A percentile compares a stretch with the other conserved stretches of the same genome.
Conservation (phyloP, 179 eudicot species). For the Beta lomatogona region DNA sequence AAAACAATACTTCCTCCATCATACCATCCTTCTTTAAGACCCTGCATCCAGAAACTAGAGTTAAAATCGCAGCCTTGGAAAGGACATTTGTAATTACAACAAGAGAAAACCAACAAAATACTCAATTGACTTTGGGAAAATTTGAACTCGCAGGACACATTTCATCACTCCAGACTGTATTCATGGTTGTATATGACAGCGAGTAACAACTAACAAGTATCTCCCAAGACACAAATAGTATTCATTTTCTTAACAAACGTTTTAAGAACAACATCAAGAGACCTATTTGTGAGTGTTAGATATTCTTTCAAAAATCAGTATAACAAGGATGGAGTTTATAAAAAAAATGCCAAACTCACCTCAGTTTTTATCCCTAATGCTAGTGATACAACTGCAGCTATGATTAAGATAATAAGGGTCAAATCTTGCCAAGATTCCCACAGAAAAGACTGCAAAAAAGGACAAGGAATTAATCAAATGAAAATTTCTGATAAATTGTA, state of each 20-base stretch:
- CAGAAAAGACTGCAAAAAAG: conserved; percentile 61
- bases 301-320: neutral
- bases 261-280: neutral
- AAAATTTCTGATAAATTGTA: conserved; percentile 8
- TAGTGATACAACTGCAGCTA: conserved; percentile 78
- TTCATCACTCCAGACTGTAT: neutral
- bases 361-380: conserved; percentile 80
- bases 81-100: neutral
- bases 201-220: neutral
- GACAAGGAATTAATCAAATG: conserved; percentile 1
- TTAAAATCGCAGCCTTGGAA: neutral
- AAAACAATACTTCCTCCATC: conserved; percentile 93
- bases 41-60: conserved; percentile 39
- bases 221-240: neutral
- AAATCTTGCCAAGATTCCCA: conserved; percentile 96
- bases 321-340: neutral
- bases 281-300: neutral
- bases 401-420: conserved; percentile 79
- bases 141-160: neutral
- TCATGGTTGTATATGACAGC: neutral
- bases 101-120: neutral
- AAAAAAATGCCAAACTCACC: conserved; percentile 41
- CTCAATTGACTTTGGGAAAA: neutral
- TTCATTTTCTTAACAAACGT: neutral
- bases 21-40: conserved; percentile 82